These are phyloP conservation scores for Taxillus chinensis DNA, from an alignment of 164 flowering plant species.

Conservation along the genomic window DNA sequence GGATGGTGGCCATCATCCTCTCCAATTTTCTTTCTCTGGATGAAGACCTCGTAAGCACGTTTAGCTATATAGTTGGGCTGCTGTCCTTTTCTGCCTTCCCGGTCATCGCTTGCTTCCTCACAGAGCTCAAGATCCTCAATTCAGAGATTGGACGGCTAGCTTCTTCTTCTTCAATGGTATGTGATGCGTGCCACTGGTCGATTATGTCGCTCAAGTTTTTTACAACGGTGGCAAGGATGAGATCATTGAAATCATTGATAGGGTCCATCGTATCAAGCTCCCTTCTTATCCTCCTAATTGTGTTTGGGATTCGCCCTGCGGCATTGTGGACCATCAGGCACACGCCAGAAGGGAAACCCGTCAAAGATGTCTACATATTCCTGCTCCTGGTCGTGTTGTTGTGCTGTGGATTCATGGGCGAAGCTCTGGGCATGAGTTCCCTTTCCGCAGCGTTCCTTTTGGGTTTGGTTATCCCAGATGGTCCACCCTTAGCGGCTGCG, in stretches of 20 bases:
- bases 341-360: slow-evolving; percentile 32
- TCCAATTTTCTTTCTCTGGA: slow-evolving; percentile 12
- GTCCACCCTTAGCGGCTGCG: slow-evolving; percentile 36
- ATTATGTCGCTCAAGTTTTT: slow-evolving; percentile 10
- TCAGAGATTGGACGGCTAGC: slow-evolving; percentile 46
- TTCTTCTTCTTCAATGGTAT: slow-evolving; percentile 27
- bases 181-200: slow-evolving; percentile 25
- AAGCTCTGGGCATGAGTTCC: slow-evolving; percentile 21
- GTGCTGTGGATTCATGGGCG: slow-evolving; percentile 23
- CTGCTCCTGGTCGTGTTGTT: slow-evolving; percentile 15
- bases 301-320: slow-evolving; percentile 28
- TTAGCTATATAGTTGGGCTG: slow-evolving; percentile 13
- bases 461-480: slow-evolving; percentile 33
- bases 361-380: slow-evolving; percentile 25
- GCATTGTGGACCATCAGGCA: slow-evolving; percentile 25
- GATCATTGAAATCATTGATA: slow-evolving; percentile 9
- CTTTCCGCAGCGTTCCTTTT: slow-evolving; percentile 17
- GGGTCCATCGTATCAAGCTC: slow-evolving; percentile 19
- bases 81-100: slow-evolving; percentile 28
- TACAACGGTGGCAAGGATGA: background rate
- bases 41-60: background rate
- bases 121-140: slow-evolving; percentile 37
- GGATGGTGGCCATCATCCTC: slow-evolving; percentile 14
- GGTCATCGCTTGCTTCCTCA: slow-evolving; percentile 26
- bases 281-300: slow-evolving; percentile 11